These are phyloP conservation scores for Candida mattraensis DNA, from an alignment of 805 yeast genomes.

Conservation along the genomic window DNA sequence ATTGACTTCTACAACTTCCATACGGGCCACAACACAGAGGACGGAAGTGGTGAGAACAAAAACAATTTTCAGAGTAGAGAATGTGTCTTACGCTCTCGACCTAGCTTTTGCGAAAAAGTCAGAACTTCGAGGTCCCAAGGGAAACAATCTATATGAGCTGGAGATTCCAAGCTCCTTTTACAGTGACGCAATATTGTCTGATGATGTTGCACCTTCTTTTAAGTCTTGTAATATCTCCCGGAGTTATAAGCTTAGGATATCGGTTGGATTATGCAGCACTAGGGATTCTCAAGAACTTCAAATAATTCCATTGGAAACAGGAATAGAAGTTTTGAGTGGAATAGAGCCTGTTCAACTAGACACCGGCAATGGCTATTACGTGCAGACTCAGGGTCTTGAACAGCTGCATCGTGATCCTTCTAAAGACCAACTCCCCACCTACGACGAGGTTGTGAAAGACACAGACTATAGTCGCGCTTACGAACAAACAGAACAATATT, in stretches of 20 bases:
- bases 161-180: constrained; percentile 43
- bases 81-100: constrained; percentile 36
- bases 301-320: constrained; percentile 14
- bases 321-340: constrained; percentile 24
- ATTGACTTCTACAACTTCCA: constrained; percentile 29
- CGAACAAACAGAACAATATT: constrained; percentile 19
- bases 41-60: constrained; percentile 16
- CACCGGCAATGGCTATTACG: background rate
- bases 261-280: constrained; percentile 31
- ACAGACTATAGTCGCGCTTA: constrained; percentile 15
- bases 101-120: constrained; percentile 35
- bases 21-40: constrained; percentile 28
- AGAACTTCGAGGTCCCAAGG: constrained; percentile 17
- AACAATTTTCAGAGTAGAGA: constrained; percentile 22
- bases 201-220: constrained; percentile 52
- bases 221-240: constrained; percentile 55
- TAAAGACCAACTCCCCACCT: constrained; percentile 11
- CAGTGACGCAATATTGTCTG: constrained; percentile 45
- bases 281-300: constrained; percentile 12
- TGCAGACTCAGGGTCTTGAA: background rate
- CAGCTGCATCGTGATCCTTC: background rate
- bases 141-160: constrained; percentile 36
- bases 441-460: constrained; percentile 18
- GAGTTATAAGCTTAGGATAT: constrained; percentile 38
- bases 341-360: constrained; percentile 17